Evolutionary conservation across 805 yeast species (phyloP).

Genomic region (Wickerhamiella australiensis): DNA sequence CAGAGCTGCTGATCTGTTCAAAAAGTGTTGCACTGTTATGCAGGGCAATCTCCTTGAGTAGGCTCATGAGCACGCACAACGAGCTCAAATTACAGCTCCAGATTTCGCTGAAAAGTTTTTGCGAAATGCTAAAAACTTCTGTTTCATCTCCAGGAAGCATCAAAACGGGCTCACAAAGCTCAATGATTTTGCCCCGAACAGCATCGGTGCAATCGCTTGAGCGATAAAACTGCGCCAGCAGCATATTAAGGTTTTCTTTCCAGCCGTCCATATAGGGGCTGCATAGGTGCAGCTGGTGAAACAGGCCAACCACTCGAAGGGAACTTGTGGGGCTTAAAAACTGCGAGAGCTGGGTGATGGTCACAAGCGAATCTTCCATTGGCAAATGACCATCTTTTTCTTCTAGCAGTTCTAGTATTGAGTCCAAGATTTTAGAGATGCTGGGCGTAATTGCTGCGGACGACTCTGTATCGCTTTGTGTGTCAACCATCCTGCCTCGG

Average conservation of each 20-base stretch:
- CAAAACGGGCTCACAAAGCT: slow-evolving; percentile 22
- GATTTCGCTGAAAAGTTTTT: slow-evolving; percentile 13
- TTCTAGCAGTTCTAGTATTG: slow-evolving; percentile 28
- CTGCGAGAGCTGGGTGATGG: slow-evolving; percentile 22
- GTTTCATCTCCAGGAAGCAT: slow-evolving; percentile 15
- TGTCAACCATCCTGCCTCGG: not conserved
- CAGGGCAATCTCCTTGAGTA: slow-evolving; percentile 16
- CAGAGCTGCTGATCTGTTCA: slow-evolving; percentile 9
- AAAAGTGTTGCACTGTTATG: slow-evolving; percentile 8
- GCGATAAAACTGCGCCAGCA: slow-evolving; percentile 38
- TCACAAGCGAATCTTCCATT: slow-evolving; percentile 28
- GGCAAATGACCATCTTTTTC: slow-evolving; percentile 21
- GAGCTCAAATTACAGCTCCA: slow-evolving; percentile 13
- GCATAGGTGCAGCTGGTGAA: slow-evolving; percentile 40
- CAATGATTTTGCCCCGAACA: slow-evolving; percentile 29
- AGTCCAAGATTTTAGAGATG: slow-evolving; percentile 9
- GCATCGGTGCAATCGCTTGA: slow-evolving; percentile 15
- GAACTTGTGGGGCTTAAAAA: slow-evolving; percentile 32
- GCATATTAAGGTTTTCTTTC: slow-evolving; percentile 35
- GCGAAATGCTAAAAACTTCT: slow-evolving; percentile 13
- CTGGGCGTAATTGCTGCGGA: not conserved
- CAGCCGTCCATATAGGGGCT: slow-evolving; percentile 42
- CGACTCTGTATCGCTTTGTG: no score
- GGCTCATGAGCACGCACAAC: slow-evolving; percentile 9
- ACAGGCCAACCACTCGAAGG: slow-evolving; percentile 37